A percentile compares a stretch with the other conserved stretches of the same genome.
phyloP scores from a whole-genome alignment of 2,329 filamentous ascomycete genomes.

The Lachnellula cervina region DNA sequence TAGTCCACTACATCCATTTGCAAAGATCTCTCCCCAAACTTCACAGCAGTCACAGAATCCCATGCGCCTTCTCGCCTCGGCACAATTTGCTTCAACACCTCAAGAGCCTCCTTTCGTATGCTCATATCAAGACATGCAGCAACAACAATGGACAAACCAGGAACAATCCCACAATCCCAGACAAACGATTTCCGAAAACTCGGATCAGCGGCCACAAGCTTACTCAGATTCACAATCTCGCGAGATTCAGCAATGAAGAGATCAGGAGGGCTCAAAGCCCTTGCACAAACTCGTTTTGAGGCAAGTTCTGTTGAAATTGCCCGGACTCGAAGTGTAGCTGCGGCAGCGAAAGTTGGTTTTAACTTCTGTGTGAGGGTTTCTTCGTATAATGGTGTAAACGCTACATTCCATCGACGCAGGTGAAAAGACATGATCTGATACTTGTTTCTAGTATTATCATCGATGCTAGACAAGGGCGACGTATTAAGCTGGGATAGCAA shows the following conservation, averaged over 20 bases:
- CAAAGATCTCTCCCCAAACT: conserved; percentile 11
- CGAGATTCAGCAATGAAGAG: conserved; percentile 5
- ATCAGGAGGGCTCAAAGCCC: background rate
- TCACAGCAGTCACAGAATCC: conserved; percentile 16
- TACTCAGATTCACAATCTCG: conserved; percentile 16
- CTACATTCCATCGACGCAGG: conserved; percentile 13
- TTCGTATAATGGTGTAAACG: conserved; percentile 16
- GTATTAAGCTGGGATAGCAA: background rate
- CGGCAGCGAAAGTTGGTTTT: conserved; percentile 12
- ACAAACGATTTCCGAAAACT: conserved; percentile 20
- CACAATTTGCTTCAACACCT: conserved; percentile 7
- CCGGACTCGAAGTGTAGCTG: conserved; percentile 14
- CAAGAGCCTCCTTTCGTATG: conserved; percentile 17
- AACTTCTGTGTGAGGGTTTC: background rate
- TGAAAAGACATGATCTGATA: conserved; percentile 6
- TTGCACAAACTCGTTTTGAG: conserved; percentile 6
- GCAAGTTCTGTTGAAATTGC: conserved; percentile 11
- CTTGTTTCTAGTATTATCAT: background rate
- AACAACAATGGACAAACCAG: conserved; percentile 18
- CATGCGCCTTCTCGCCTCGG: conserved; percentile 9
- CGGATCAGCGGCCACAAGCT: conserved; percentile 7
- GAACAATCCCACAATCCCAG: conserved; percentile 21
- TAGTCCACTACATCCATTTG: background rate
- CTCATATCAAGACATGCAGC: conserved; percentile 9
- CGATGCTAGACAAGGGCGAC: background rate